Conservation (phyloP, 2,329 filamentous ascomycete genomes). For the Phoma sp. region DNA sequence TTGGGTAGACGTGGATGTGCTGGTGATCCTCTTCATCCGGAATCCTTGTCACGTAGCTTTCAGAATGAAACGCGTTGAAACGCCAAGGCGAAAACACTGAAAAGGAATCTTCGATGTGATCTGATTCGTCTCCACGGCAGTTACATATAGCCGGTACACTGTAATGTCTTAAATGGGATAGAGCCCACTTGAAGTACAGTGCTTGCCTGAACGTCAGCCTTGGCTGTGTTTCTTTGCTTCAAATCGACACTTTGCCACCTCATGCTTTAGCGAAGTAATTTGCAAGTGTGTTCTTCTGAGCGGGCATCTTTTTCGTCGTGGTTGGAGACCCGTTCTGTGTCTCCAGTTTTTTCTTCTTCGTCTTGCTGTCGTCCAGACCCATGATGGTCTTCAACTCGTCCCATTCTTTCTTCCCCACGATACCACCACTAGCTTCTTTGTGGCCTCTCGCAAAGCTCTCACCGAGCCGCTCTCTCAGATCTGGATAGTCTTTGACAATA, state of each 20-base stretch:
- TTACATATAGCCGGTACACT: not conserved
- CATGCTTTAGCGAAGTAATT: constrained; percentile 42
- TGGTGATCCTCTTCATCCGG: constrained; percentile 4
- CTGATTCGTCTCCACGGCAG: not conserved
- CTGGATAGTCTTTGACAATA: constrained; percentile 54
- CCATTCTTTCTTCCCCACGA: constrained; percentile 67
- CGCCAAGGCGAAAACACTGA: constrained; percentile 15
- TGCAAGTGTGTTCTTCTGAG: constrained; percentile 43
- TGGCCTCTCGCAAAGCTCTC: constrained; percentile 72
- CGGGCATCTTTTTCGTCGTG: constrained; percentile 43
- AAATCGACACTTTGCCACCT: not conserved
- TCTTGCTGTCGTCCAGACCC: constrained; percentile 63
- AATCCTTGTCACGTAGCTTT: constrained; percentile 11
- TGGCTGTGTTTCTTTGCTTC: not conserved
- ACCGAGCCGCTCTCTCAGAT: constrained; percentile 61
- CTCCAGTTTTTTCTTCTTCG: constrained; percentile 42
- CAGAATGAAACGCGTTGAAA: constrained; percentile 18
- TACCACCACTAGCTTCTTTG: constrained; percentile 72
- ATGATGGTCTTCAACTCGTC: constrained; percentile 69
- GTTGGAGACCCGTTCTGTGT: constrained; percentile 26
- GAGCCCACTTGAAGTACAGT: not conserved
- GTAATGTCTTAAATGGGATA: not conserved
- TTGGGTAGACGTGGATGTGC: constrained; percentile 22
- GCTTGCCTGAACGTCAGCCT: not conserved
- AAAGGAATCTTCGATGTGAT: not conserved